These are phyloP conservation scores for Bruguiera gymnorhiza DNA, from an alignment of 345 rosid genomes.

Conservation along the genomic window DNA sequence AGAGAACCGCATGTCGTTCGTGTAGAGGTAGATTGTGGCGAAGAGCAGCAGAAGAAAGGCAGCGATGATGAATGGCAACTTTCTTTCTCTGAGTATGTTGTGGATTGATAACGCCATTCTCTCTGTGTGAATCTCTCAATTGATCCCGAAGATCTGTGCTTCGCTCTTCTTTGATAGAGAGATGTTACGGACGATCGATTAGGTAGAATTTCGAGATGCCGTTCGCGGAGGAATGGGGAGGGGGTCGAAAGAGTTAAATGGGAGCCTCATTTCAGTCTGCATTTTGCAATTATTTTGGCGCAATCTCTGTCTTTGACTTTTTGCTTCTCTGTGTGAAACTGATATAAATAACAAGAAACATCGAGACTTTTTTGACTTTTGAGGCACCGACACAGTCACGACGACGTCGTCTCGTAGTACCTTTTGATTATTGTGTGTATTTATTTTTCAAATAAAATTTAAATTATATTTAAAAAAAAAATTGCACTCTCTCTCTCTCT, in stretches of 20 bases:
- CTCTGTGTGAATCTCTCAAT: neutral
- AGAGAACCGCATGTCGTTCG: slow-evolving; percentile 24
- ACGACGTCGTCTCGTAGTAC: no score
- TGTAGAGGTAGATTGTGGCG: slow-evolving; percentile 37
- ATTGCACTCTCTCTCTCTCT: no score
- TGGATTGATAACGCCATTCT: slow-evolving; percentile 54
- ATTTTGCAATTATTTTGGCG: neutral
- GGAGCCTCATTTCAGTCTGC: neutral
- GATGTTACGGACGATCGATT: neutral
- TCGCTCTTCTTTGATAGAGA: neutral
- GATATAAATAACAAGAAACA: no score
- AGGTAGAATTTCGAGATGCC: neutral
- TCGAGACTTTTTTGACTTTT: no score
- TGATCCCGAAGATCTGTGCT: neutral
- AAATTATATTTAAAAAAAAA: no score
- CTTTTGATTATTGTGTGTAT: no score
- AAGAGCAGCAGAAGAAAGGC: slow-evolving; percentile 40
- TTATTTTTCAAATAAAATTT: no score
- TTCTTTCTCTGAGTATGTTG: slow-evolving; percentile 40
- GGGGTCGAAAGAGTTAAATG: neutral
- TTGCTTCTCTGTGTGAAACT: no score
- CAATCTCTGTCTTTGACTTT: neutral
- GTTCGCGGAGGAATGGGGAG: neutral
- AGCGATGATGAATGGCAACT: slow-evolving; percentile 45
- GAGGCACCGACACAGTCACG: no score